Base-by-base conservation (phyloP, 768 basidiomycete species). In the Lentinula lateritia region DNA sequence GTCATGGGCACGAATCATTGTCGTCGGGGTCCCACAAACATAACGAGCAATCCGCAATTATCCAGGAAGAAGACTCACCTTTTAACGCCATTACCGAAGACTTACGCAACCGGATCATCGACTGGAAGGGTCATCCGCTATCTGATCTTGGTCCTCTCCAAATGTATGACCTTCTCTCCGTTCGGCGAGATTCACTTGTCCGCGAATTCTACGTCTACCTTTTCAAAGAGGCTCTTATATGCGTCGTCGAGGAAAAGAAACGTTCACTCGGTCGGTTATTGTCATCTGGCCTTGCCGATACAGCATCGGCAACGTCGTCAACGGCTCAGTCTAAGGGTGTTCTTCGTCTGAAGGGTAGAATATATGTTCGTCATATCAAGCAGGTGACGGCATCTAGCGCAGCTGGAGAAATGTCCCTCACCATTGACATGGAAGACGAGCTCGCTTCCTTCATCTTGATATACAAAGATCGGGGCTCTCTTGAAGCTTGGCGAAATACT, bases 391-490 rank as follows among this genome's bases (percentile, higher is more conserved):
- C 94, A 62, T 87, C 87, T 38, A 89, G 88, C 2, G 80, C 85
- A 8, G 82, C 82, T 18, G 88, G 88, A 38, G 95, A 96, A 72
- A 82, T 97, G 77, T 95, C 93, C 70, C 80, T 98, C 64, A 97
- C 96, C 5, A 96, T 99, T 69, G 90, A 93, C 67, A 98, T 99
- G 95, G 93, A 95, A 75, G 96, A 98, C 70, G 93, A 96, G 69
- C 78, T 97, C 60, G 95, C 97, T 63, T 92, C 90, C 55, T 98
- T 99, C 76, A 96, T 98, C 73, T 83, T 99, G 52, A 89, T 94
- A 67, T 99, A 97, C 83, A 90, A 89, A 69, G 93, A 98, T 59
- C 86, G 91, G 35, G 78, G 86, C n/a, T 89, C 89, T 2, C 81
- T 97, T 61, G 93, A 98, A 69, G 81, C 89, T 0, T 98, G 97